Percentiles rank a stretch among this genome's conserved stretches.
phyloP scores from a whole-genome alignment of 257 asterid species.

The Thymus mandschuricus region DNA sequence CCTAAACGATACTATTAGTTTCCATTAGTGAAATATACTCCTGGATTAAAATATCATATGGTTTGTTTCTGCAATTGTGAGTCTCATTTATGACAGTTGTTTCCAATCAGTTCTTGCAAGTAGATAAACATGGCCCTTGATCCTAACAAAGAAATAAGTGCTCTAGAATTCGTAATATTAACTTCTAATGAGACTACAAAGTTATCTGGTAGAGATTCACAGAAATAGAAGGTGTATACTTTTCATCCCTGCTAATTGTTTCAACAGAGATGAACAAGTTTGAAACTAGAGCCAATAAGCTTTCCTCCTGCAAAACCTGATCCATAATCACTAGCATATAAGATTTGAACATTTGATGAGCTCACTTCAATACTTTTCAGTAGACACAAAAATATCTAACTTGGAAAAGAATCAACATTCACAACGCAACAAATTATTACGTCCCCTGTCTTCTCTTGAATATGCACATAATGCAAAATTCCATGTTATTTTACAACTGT shows the following conservation, averaged over 20 bases:
- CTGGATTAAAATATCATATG: neutral
- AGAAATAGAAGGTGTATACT: neutral
- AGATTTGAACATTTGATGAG: neutral
- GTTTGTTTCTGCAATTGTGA: neutral
- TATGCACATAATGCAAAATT: neutral
- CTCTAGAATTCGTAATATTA: neutral
- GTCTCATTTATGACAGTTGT: neutral
- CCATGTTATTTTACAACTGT: conserved; percentile 4
- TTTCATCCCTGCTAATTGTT: neutral
- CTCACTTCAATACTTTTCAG: neutral
- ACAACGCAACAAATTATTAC: neutral
- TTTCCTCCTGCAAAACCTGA: neutral
- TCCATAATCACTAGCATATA: neutral
- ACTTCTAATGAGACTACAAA: neutral
- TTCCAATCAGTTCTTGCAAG: neutral
- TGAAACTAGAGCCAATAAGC: neutral
- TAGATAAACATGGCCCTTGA: neutral
- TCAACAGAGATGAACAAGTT: neutral
- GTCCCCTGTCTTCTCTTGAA: neutral
- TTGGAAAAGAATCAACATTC: neutral
- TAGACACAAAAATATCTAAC: neutral
- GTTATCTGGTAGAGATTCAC: neutral
- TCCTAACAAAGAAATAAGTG: neutral
- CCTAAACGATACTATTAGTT: neutral
- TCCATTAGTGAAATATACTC: conserved; percentile 18